Evolutionary conservation across 1,139 yeast species (phyloP).

Genomic region (Hemisphaericaspora subhashii): DNA sequence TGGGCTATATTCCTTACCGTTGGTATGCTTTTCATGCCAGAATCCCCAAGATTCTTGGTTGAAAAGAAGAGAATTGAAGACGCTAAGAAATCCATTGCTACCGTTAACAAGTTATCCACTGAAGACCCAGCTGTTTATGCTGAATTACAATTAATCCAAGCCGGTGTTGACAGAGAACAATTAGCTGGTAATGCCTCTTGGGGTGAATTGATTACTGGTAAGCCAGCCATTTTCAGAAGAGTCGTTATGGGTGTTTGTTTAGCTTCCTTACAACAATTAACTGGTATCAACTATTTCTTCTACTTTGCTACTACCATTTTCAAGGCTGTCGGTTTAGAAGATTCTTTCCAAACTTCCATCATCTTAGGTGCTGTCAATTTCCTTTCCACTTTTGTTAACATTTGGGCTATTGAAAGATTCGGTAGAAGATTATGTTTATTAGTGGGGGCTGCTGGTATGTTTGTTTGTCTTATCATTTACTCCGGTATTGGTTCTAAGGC

Average conservation of each 20-base stretch:
- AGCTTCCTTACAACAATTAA: slow-evolving; percentile 72
- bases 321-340: slow-evolving; percentile 69
- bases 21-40: slow-evolving; percentile 64
- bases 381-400: slow-evolving; percentile 66
- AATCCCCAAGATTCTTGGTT: slow-evolving; percentile 56
- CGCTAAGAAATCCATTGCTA: slow-evolving; percentile 55
- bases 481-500: slow-evolving; percentile 59
- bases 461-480: slow-evolving; percentile 56
- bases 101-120: slow-evolving; percentile 56
- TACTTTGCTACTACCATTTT: slow-evolving; percentile 80
- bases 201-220: slow-evolving; percentile 64
- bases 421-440: slow-evolving; percentile 73
- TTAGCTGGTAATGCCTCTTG: slow-evolving; percentile 67
- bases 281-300: slow-evolving; percentile 81
- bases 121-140: slow-evolving; percentile 57
- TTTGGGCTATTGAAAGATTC: slow-evolving; percentile 62
- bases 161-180: slow-evolving; percentile 64
- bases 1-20: slow-evolving; percentile 52
- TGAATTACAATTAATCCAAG: slow-evolving; percentile 61
- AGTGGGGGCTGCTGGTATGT: slow-evolving; percentile 48
- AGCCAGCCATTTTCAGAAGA: slow-evolving; percentile 63
- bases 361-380: slow-evolving; percentile 77
- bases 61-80: slow-evolving; percentile 41
- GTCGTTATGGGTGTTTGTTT: slow-evolving; percentile 60
- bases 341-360: slow-evolving; percentile 74